phyloP scores from a whole-genome alignment of 2,329 filamentous ascomycete genomes.

The Fusarium setosum region DNA sequence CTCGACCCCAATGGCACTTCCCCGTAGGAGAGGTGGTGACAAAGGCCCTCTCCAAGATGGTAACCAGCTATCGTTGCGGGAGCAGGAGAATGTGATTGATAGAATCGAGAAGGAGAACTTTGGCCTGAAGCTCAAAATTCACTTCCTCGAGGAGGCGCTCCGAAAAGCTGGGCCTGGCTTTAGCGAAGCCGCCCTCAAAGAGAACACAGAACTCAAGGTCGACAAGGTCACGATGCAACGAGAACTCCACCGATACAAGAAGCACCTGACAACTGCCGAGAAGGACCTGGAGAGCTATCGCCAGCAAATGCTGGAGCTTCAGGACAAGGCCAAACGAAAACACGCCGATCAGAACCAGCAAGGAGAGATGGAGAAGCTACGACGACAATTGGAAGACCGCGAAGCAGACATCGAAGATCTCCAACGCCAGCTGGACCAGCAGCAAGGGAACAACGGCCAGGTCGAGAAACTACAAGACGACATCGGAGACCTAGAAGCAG shows the following conservation, averaged over 20 bases:
- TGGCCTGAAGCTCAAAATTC: conserved; percentile 94
- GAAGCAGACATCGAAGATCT: conserved; percentile 72
- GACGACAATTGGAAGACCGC: conserved; percentile 66
- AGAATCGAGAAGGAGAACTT: conserved; percentile 99
- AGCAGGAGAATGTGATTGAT: conserved; percentile 96
- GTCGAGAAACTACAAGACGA: conserved; percentile 77
- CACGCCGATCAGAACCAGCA: conserved; percentile 78
- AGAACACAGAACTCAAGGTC: conserved; percentile 97
- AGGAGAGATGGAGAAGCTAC: conserved; percentile 68
- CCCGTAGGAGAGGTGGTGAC: conserved; percentile 71
- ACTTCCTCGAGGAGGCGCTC: conserved; percentile 93
- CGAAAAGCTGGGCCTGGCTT: conserved; percentile 89
- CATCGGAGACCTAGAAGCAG: conserved; percentile 80
- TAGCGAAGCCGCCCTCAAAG: conserved; percentile 87
- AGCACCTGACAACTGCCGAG: conserved; percentile 84
- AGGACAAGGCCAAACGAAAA: conserved; percentile 82
- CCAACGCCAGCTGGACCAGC: conserved; percentile 67
- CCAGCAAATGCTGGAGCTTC: conserved; percentile 83
- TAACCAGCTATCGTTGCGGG: conserved; percentile 89
- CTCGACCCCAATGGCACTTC: conserved; percentile 82
- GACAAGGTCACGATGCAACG: conserved; percentile 90
- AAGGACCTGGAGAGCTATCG: conserved; percentile 87
- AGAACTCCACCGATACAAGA: conserved; percentile 88
- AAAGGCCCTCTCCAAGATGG: conserved; percentile 83
- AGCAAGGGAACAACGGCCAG: conserved; percentile 67